Percentiles rank a stretch among this genome's conserved stretches.
phyloP scores from a whole-genome alignment of 306 rosid species.

The Citrullus amarus region DNA sequence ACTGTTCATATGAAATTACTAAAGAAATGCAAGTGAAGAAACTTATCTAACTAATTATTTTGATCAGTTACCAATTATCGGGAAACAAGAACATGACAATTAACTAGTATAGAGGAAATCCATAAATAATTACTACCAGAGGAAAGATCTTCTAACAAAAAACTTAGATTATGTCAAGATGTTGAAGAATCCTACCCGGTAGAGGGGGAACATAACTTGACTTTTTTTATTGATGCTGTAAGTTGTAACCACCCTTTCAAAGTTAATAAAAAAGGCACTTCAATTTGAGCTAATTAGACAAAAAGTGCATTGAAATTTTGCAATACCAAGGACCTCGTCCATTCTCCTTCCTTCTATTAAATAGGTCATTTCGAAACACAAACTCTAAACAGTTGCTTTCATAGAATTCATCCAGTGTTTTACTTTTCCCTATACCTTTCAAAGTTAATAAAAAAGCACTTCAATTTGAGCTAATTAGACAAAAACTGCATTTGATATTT shows the following conservation, averaged over 20 bases:
- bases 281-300: neutral
- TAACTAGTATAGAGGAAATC: neutral
- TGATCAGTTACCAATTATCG: neutral
- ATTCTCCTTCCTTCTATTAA: neutral
- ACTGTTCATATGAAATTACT: neutral
- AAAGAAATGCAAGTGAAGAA: neutral
- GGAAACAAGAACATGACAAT: neutral
- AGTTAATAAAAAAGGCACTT: neutral
- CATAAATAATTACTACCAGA: neutral
- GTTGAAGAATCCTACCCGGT: neutral
- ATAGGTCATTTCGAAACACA: neutral
- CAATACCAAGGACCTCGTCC: neutral
- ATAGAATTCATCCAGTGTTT: neutral
- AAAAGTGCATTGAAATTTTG: neutral
- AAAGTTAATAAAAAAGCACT: neutral
- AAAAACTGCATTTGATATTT: neutral
- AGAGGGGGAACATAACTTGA: neutral
- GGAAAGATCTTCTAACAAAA: neutral
- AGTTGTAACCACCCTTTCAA: neutral
- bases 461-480: neutral
- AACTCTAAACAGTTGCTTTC: neutral
- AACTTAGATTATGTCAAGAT: neutral
- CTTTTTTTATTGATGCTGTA: neutral
- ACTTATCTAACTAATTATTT: neutral
- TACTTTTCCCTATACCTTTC: neutral